These are phyloP conservation scores for Torrubiella hemipterigena DNA, from an alignment of 2,329 filamentous ascomycete genomes.

Conservation along the genomic window DNA sequence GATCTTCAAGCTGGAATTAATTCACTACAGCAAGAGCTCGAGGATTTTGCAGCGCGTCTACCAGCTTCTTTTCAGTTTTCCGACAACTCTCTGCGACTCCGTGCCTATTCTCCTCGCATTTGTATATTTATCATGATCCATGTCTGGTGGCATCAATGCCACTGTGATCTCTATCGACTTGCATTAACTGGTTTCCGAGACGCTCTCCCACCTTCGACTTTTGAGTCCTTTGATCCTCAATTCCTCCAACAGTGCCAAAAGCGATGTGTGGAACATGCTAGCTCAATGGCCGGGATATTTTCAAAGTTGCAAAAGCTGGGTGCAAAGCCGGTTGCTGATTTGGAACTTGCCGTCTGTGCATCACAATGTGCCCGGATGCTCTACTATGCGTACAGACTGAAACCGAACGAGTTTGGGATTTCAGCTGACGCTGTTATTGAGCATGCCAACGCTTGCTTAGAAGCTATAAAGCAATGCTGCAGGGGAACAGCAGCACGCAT, in stretches of 20 bases:
- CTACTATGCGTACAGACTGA: slow-evolving; percentile 36
- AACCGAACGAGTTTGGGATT: slow-evolving; percentile 28
- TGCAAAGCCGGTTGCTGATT: slow-evolving; percentile 38
- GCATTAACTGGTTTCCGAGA: slow-evolving; percentile 39
- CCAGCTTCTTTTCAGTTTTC: slow-evolving; percentile 46
- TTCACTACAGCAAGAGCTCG: slow-evolving; percentile 34
- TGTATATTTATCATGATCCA: slow-evolving; percentile 50
- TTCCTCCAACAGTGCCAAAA: slow-evolving; percentile 38
- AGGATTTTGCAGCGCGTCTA: slow-evolving; percentile 38
- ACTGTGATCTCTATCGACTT: slow-evolving; percentile 44
- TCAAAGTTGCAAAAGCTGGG: slow-evolving; percentile 36
- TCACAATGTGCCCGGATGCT: slow-evolving; percentile 43
- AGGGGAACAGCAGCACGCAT: slow-evolving; percentile 36
- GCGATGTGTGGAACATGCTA: slow-evolving; percentile 40
- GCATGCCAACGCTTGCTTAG: slow-evolving; percentile 36
- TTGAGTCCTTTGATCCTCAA: slow-evolving; percentile 32
- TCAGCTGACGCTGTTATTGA: slow-evolving; percentile 34
- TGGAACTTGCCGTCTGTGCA: slow-evolving; percentile 42
- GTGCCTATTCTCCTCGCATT: slow-evolving; percentile 43
- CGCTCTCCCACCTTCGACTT: slow-evolving; percentile 29
- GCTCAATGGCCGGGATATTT: slow-evolving; percentile 44
- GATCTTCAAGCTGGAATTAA: slow-evolving; percentile 31
- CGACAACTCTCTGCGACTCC: slow-evolving; percentile 40
- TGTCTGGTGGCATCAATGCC: slow-evolving; percentile 46
- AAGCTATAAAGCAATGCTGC: slow-evolving; percentile 37